Percentiles rank a stretch among this genome's conserved stretches.
Evolutionary conservation across 2,329 filamentous ascomycete genomes (phyloP).

Genomic region (Thielaviopsis cerberus): DNA sequence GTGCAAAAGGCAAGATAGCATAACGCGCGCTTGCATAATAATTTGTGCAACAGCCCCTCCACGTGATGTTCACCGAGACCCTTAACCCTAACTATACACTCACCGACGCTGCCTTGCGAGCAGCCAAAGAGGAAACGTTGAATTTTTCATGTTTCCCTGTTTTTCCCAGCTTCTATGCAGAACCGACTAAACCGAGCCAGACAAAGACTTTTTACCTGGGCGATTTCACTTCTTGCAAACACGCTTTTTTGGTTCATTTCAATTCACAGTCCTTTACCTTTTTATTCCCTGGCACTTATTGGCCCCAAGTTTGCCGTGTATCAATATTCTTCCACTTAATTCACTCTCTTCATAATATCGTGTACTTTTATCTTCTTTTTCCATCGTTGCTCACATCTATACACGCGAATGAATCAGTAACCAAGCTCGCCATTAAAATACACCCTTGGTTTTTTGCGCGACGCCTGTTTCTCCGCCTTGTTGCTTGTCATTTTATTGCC

Average conservation of each 20-base stretch:
- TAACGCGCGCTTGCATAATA: neutral
- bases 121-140: conserved; percentile 1
- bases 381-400: neutral
- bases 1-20: neutral
- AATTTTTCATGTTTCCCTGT: neutral
- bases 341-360: neutral
- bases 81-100: neutral
- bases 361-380: neutral
- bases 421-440: too few relatives aligned
- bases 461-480: neutral
- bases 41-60: neutral
- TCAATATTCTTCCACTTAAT: neutral
- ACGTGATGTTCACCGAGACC: neutral
- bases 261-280: neutral
- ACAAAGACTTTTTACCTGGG: neutral
- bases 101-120: neutral
- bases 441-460: too few relatives aligned
- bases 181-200: neutral
- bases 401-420: too few relatives aligned
- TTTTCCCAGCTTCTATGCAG: neutral
- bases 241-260: neutral
- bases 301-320: neutral
- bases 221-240: neutral
- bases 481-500: neutral
- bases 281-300: neutral